Evolutionary conservation across 2,329 filamentous ascomycete species (phyloP).

Genomic region (Exserohilum turcica): DNA sequence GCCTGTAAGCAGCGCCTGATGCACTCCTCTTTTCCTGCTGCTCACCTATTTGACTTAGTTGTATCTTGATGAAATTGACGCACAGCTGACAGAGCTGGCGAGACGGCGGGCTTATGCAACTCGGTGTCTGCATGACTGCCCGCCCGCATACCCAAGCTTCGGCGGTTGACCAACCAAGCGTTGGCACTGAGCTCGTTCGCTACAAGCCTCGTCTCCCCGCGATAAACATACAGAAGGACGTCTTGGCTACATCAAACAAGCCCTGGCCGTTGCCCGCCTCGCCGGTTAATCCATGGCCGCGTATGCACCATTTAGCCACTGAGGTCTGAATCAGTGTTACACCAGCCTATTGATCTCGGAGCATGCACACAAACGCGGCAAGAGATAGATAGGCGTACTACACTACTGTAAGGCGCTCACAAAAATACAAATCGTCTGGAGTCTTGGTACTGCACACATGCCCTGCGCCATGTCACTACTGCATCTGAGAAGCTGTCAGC

Average conservation of each 20-base stretch:
- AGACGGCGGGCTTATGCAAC: neutral
- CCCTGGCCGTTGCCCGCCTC: constrained; percentile 1
- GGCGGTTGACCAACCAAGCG: constrained; percentile 27
- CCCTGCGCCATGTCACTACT: neutral
- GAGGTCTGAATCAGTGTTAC: constrained; percentile 14
- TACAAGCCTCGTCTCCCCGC: constrained; percentile 3
- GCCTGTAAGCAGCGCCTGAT: neutral
- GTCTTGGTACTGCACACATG: constrained; percentile 5
- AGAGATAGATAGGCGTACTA: constrained; percentile 2
- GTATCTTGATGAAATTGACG: neutral
- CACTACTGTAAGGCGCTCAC: neutral
- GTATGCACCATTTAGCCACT: constrained; percentile 12
- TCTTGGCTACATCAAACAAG: neutral
- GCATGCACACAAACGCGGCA: constrained; percentile 13
- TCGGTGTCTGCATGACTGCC: constrained; percentile 20
- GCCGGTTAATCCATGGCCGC: constrained; percentile 6
- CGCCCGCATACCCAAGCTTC: constrained; percentile 24
- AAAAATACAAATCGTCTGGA: constrained; percentile 7
- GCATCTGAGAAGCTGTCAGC: neutral
- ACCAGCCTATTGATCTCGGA: constrained; percentile 21
- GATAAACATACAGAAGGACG: constrained; percentile 2
- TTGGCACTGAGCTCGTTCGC: neutral
- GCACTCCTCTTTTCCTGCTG: neutral
- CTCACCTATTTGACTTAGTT: neutral
- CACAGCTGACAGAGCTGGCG: neutral